These are phyloP conservation scores for Yarrowia sp. DNA, from an alignment of 805 yeast genomes.

Conservation along the genomic window DNA sequence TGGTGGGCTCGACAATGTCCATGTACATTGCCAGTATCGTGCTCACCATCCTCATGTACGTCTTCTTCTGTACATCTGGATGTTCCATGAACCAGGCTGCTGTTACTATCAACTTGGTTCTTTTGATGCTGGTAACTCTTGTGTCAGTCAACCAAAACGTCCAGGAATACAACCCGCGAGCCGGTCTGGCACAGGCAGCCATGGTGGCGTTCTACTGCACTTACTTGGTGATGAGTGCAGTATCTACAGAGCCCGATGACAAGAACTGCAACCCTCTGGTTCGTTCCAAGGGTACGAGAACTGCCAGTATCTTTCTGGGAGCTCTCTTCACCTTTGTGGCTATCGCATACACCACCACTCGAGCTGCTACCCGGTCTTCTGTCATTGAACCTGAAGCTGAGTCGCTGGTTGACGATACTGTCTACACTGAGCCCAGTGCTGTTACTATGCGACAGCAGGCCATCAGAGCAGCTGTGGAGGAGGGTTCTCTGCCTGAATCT, in stretches of 20 bases:
- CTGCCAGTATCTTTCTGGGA: slow-evolving; percentile 81
- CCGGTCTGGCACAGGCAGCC: slow-evolving; percentile 94
- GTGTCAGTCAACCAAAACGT: slow-evolving; percentile 77
- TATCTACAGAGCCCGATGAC: slow-evolving; percentile 96
- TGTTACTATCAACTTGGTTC: slow-evolving; percentile 68
- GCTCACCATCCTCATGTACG: slow-evolving; percentile 76
- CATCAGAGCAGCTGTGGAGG: slow-evolving; percentile 89
- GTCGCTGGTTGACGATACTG: slow-evolving; percentile 40
- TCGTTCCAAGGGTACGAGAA: slow-evolving; percentile 85
- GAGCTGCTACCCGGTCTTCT: slow-evolving; percentile 83
- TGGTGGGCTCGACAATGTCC: slow-evolving; percentile 80
- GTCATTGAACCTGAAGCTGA: slow-evolving; percentile 42
- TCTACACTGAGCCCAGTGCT: slow-evolving; percentile 42
- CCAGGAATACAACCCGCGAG: slow-evolving; percentile 90
- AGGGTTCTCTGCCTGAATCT: slow-evolving; percentile 90
- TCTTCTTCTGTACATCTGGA: slow-evolving; percentile 74
- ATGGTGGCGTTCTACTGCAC: slow-evolving; percentile 95
- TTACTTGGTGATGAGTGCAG: slow-evolving; percentile 85
- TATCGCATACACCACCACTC: slow-evolving; percentile 92
- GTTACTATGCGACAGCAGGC: slow-evolving; percentile 75
- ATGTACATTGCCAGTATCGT: slow-evolving; percentile 77
- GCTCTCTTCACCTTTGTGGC: slow-evolving; percentile 93
- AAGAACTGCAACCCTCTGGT: slow-evolving; percentile 86
- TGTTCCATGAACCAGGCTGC: slow-evolving; percentile 91
- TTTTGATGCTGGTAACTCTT: slow-evolving; percentile 61